phyloP scores from a whole-genome alignment of 352 stramenopile genomes.

The Globisporangium acanthophoron region DNA sequence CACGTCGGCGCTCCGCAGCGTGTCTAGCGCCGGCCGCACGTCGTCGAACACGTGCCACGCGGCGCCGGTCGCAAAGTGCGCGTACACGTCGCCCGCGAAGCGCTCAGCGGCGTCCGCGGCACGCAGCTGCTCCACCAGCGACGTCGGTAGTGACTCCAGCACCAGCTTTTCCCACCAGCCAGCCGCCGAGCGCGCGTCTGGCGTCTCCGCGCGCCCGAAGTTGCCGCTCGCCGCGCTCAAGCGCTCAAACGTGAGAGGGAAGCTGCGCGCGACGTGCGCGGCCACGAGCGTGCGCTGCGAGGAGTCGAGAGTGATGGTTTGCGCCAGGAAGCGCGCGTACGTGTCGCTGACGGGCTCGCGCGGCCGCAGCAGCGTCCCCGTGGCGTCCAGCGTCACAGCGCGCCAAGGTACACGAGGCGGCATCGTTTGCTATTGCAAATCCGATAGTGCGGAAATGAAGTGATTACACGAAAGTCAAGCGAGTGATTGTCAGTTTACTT shows the following conservation, averaged over 20 bases:
- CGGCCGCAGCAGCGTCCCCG: conserved; percentile 57
- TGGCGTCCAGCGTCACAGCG: conserved; percentile 65
- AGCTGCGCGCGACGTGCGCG: conserved; percentile 26
- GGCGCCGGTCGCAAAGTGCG: conserved; percentile 34
- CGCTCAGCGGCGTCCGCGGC: conserved; percentile 10
- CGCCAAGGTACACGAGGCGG: too few species aligned
- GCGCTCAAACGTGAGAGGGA: conserved; percentile 32
- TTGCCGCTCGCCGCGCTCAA: conserved; percentile 30
- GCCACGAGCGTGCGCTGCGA: conserved; percentile 8
- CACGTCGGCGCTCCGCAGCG: conserved; percentile 17
- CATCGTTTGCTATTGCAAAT: too few species aligned
- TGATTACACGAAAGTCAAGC: too few species aligned
- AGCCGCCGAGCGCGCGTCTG: conserved; percentile 12
- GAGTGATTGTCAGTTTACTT: too few species aligned
- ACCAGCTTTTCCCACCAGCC: conserved; percentile 64
- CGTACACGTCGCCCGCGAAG: conserved; percentile 48
- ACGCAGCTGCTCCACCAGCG: conserved; percentile 16
- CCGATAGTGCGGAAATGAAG: too few species aligned
- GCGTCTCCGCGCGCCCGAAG: conserved; percentile 26
- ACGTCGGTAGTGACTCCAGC: conserved; percentile 27
- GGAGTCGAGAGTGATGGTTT: conserved; percentile 24
- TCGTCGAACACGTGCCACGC: conserved; percentile 68
- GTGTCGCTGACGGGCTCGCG: conserved; percentile 36
- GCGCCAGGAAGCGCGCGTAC: conserved; percentile 46
- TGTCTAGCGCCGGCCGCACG: conserved; percentile 30